A percentile compares a stretch with the other conserved stretches of the same genome.
Evolutionary conservation across 1,139 yeast species (phyloP).

Genomic region (Diutina rugosa): DNA sequence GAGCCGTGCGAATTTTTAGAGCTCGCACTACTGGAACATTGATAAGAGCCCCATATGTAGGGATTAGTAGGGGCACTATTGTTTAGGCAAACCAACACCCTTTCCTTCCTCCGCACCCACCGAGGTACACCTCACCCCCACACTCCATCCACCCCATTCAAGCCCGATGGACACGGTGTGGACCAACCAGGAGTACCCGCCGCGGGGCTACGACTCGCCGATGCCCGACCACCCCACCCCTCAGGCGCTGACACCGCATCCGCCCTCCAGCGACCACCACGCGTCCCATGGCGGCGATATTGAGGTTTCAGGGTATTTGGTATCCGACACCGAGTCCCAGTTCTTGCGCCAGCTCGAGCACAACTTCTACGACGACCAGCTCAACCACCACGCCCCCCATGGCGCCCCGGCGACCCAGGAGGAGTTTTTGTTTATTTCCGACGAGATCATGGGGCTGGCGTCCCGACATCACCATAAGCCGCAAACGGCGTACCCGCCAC

Average conservation of each 20-base stretch:
- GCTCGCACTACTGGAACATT: background rate
- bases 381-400: background rate
- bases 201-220: background rate
- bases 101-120: background rate
- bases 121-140: background rate
- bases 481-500: constrained; percentile 8
- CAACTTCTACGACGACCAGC: constrained; percentile 1
- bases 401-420: background rate
- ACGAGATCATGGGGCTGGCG: background rate
- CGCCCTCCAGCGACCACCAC: background rate
- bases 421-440: background rate
- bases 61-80: background rate
- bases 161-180: background rate
- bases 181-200: background rate
- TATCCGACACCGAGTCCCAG: background rate
- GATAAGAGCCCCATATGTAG: background rate
- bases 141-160: background rate
- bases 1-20: background rate
- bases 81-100: background rate
- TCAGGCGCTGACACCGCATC: background rate
- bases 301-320: background rate
- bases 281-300: background rate
- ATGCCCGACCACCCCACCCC: background rate
- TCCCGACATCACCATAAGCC: background rate
- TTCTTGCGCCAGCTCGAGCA: background rate